These are phyloP conservation scores for Simmondsia chinensis DNA, from an alignment of 148 eudicot genomes.

Conservation along the genomic window DNA sequence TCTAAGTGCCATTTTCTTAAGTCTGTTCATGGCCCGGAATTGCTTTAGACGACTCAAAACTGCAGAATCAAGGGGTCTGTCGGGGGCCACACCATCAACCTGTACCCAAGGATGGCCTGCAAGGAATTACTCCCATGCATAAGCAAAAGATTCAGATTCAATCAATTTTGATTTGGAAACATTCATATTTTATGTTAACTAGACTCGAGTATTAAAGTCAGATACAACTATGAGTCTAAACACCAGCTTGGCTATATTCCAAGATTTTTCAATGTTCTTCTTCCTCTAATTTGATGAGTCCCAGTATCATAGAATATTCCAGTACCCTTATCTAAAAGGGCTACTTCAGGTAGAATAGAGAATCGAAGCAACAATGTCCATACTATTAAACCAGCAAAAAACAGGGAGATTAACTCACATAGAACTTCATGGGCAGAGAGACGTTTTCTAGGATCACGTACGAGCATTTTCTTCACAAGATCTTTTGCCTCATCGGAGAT, in stretches of 20 bases:
- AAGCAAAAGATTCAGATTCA: too few relatives aligned
- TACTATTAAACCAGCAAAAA: neutral
- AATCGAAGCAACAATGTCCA: too few relatives aligned
- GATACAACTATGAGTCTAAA: too few relatives aligned
- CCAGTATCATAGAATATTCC: too few relatives aligned
- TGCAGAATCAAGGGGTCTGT: constrained; percentile 91
- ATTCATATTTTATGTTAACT: too few relatives aligned
- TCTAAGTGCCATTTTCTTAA: constrained; percentile 85
- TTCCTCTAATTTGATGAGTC: too few relatives aligned
- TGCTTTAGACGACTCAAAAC: constrained; percentile 80
- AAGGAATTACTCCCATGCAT: constrained; percentile 5
- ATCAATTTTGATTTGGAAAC: too few relatives aligned
- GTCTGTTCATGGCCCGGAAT: constrained; percentile 76
- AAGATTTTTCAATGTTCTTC: too few relatives aligned
- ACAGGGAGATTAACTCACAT: constrained; percentile 34
- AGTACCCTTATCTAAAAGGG: too few relatives aligned
- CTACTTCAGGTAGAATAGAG: too few relatives aligned
- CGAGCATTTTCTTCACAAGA: constrained; percentile 79
- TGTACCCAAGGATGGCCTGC: constrained; percentile 92
- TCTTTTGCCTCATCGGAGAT: constrained; percentile 85
- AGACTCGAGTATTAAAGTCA: too few relatives aligned
- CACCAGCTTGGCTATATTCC: too few relatives aligned
- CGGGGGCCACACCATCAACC: constrained; percentile 79
- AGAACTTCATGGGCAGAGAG: constrained; percentile 82
- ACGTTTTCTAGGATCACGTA: constrained; percentile 69